These are phyloP conservation scores for Acorus gramineus DNA, from an alignment of 106 monocot species.

Conservation along the genomic window DNA sequence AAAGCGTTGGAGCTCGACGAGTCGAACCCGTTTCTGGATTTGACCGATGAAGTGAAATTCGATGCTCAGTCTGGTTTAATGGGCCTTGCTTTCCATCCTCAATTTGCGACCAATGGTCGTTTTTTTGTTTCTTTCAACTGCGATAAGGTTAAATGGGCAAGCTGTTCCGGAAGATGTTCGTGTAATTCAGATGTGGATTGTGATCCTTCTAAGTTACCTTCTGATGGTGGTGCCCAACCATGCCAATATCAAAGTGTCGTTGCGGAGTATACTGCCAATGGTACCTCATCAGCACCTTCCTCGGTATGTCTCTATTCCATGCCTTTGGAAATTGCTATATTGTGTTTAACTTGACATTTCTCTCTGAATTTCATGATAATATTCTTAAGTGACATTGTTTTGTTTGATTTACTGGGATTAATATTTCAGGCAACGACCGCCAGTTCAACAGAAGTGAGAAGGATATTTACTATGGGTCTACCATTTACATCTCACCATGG, in stretches of 20 bases:
- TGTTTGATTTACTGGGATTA: neutral
- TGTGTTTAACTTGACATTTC: neutral
- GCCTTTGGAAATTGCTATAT: neutral
- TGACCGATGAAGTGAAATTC: slow-evolving; percentile 58
- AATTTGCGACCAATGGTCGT: slow-evolving; percentile 65
- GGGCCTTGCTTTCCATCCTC: slow-evolving; percentile 84
- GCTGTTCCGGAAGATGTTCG: slow-evolving; percentile 77
- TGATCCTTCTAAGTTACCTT: slow-evolving; percentile 61
- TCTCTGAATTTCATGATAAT: too few species aligned
- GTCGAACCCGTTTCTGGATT: slow-evolving; percentile 63
- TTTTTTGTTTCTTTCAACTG: slow-evolving; percentile 67
- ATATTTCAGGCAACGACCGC: slow-evolving; percentile 53
- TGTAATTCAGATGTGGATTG: slow-evolving; percentile 79
- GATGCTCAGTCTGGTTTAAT: slow-evolving; percentile 61
- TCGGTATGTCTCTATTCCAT: slow-evolving; percentile 21
- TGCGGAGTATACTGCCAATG: slow-evolving; percentile 59
- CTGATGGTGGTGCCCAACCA: slow-evolving; percentile 44
- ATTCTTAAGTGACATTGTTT: too few species aligned
- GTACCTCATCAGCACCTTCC: slow-evolving; percentile 53
- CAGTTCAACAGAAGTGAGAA: slow-evolving; percentile 60
- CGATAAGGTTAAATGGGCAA: slow-evolving; percentile 42
- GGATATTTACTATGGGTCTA: slow-evolving; percentile 82
- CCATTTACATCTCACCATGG: slow-evolving; percentile 65
- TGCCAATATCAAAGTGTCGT: slow-evolving; percentile 78
- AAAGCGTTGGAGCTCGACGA: slow-evolving; percentile 44